Percentiles rank a stretch among this genome's conserved stretches.
Conservation (phyloP, 2,329 filamentous ascomycete species). For the Keithomyces neogunnii region DNA sequence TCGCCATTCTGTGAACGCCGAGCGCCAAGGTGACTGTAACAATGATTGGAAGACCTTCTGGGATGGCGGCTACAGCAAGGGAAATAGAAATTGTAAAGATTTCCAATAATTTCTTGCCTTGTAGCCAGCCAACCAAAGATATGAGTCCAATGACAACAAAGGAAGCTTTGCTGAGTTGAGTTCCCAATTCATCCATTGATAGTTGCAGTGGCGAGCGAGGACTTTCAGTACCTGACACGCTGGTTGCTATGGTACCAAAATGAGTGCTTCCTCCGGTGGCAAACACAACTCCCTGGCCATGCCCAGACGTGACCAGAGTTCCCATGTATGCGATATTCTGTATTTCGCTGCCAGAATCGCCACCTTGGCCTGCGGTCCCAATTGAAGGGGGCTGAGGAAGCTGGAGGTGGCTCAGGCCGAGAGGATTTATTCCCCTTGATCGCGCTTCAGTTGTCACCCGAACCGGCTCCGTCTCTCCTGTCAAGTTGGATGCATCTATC, state of each 20-base stretch:
- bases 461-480: slow-evolving; percentile 92
- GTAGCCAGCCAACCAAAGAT: slow-evolving; percentile 79
- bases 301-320: slow-evolving; percentile 86
- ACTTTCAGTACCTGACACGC: slow-evolving; percentile 89
- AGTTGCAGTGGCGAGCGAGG: slow-evolving; percentile 88
- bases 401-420: slow-evolving; percentile 20
- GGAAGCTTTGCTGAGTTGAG: slow-evolving; percentile 93
- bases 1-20: slow-evolving; percentile 94
- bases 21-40: slow-evolving; percentile 94
- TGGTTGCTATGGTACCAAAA: slow-evolving; percentile 92
- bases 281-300: slow-evolving; percentile 95
- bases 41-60: slow-evolving; percentile 93
- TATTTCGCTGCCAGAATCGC: slow-evolving; percentile 52
- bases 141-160: slow-evolving; percentile 93
- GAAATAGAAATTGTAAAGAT: slow-evolving; percentile 98
- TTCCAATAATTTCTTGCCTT: slow-evolving; percentile 82
- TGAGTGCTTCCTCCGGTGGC: slow-evolving; percentile 89
- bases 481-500: slow-evolving; percentile 94
- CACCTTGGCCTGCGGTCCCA: slow-evolving; percentile 43
- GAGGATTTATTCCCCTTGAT: slow-evolving; percentile 18
- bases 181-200: slow-evolving; percentile 95
- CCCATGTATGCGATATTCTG: slow-evolving; percentile 98
- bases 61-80: slow-evolving; percentile 90
- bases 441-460: slow-evolving; percentile 61
- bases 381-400: slow-evolving; percentile 32